Conservation (phyloP, 352 stramenopile genomes). For the Plasmopara halstedii region DNA sequence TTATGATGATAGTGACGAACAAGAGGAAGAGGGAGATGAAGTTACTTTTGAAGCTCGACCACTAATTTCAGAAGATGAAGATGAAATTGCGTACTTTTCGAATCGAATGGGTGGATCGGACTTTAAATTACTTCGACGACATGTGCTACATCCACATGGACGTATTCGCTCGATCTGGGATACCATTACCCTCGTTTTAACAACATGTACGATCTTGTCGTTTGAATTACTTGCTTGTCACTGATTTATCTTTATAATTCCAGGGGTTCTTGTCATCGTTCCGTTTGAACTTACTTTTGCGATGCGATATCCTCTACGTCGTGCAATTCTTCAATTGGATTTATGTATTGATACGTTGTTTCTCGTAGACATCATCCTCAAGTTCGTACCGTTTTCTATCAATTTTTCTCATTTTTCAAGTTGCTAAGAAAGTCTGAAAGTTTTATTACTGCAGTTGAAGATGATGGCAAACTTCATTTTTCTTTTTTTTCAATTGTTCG, state of each 20-base stretch:
- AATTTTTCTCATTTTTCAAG: neutral
- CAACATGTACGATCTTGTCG: slow-evolving; percentile 37
- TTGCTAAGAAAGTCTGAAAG: slow-evolving; percentile 11
- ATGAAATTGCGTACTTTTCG: slow-evolving; percentile 62
- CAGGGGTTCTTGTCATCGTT: slow-evolving; percentile 53
- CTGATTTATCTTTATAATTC: neutral
- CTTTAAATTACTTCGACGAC: slow-evolving; percentile 37
- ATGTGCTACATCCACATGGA: slow-evolving; percentile 62
- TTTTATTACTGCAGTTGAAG: slow-evolving; percentile 70
- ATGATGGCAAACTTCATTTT: slow-evolving; percentile 67
- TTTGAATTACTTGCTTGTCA: neutral
- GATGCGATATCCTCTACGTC: slow-evolving; percentile 22
- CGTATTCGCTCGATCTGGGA: slow-evolving; percentile 53
- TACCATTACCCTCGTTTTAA: slow-evolving; percentile 38
- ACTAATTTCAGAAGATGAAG: slow-evolving; percentile 34
- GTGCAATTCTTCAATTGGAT: slow-evolving; percentile 41
- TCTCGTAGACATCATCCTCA: slow-evolving; percentile 56
- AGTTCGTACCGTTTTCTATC: slow-evolving; percentile 23
- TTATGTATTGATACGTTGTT: slow-evolving; percentile 63
- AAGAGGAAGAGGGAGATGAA: slow-evolving; percentile 10
- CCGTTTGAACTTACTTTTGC: slow-evolving; percentile 69
- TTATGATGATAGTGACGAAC: slow-evolving; percentile 15
- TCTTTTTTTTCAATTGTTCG: slow-evolving; percentile 40
- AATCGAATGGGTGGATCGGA: slow-evolving; percentile 34
- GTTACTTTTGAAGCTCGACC: slow-evolving; percentile 8